A percentile compares a stretch with the other conserved stretches of the same genome.
Conservation (phyloP, 176 grass and related monocot species). For the Phyllostachys edulis region DNA sequence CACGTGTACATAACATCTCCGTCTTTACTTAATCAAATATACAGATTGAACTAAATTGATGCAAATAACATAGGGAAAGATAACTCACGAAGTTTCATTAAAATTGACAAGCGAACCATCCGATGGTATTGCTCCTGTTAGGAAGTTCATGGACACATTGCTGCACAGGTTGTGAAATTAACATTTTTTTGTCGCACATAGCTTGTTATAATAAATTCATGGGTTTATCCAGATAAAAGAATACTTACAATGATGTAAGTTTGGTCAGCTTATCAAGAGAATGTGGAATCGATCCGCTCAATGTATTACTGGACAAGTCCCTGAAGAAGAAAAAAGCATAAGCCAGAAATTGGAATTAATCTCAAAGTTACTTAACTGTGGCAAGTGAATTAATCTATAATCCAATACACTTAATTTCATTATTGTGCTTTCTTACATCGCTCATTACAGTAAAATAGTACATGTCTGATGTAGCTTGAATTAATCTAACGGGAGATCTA, state of each 20-base stretch:
- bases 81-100: conserved; percentile 90
- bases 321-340: conserved; percentile 44
- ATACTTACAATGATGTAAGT: conserved; percentile 83
- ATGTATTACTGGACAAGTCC: conserved; percentile 93
- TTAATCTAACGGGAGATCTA: not conserved
- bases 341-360: not conserved
- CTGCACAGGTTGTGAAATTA: conserved; percentile 53
- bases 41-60: conserved; percentile 23
- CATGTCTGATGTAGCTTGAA: not conserved
- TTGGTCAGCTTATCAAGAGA: conserved; percentile 83
- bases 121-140: conserved; percentile 81
- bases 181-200: not conserved
- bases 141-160: conserved; percentile 98
- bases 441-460: not conserved
- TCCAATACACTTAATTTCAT: not conserved
- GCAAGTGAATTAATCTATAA: not conserved
- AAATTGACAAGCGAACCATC: conserved; percentile 72
- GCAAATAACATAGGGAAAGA: conserved; percentile 21
- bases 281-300: conserved; percentile 83
- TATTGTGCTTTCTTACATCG: not conserved
- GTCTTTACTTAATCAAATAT: not conserved
- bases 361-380: not conserved
- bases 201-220: not conserved
- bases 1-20: not conserved
- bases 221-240: conserved; percentile 33